Evolutionary conservation across 805 yeast species (phyloP), one percentile per base, ranked within the genome.

Genomic region (Myxozyma melibiosi): DNA sequence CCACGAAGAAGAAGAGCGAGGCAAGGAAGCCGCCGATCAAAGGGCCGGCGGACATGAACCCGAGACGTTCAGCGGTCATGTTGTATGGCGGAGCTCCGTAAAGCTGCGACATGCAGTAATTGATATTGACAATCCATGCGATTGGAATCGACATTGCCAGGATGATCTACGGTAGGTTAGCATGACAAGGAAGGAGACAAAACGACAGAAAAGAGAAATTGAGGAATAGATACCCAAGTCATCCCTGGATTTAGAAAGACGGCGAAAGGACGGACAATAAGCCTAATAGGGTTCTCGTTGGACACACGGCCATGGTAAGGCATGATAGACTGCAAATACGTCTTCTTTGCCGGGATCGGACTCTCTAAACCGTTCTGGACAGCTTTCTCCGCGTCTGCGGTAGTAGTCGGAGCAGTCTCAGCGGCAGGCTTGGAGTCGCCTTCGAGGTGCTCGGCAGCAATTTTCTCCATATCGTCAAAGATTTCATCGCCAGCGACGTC

Each of bases 81-180:
- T 43, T 43, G n/a, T 30, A 43, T 2, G 47, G 47, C 18, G 35
- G 16, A 16, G 16, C 37, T 7, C 37, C 25, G 22, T 43, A 43
- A 1, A 43, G 47, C 37, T 43, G 47, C 4, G 47, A 22, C n/a
- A 43, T 28, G 20, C 25, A 28, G 20, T 43, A 43, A 37, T 43
- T 43, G 27, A 43, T 30, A 18, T 27, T 22, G 9, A 43, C 47
- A 27, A 43, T 43, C 47, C 47, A 43, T 14, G 47, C 47, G 5
- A 43, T n/a, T 11, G 47, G 47, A 28, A 43, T 30, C 7, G 47
- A 8, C 47, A 43, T 43, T 9, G 47, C 47, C 13, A 28, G 25
- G 2, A 43, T n/a, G 31, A 43, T 43, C 44, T 41, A 16, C 2
- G 14, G 2, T 9, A 7, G 33, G n/a, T n/a, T 5, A 2, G 11